Evolutionary conservation across 768 basidiomycete species (phyloP).

Genomic region (Lactifluus volemus): DNA sequence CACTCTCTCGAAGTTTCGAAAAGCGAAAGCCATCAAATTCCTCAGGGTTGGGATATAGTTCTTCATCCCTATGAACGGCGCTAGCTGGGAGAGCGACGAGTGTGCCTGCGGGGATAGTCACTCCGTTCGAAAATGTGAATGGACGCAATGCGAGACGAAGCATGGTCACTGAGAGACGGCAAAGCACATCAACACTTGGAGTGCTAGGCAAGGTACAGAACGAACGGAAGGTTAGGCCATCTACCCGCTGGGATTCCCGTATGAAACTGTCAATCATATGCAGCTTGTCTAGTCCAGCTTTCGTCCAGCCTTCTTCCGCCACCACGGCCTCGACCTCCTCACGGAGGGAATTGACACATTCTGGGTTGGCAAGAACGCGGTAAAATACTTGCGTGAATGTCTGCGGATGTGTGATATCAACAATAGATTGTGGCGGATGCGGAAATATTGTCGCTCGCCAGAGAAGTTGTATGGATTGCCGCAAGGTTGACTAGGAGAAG

Average conservation of each 20-base stretch:
- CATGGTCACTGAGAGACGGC: constrained; percentile 20
- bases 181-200: background rate
- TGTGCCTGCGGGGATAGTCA: constrained; percentile 32
- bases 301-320: constrained; percentile 24
- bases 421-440: background rate
- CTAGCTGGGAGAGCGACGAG: constrained; percentile 26
- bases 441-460: constrained; percentile 16
- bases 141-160: constrained; percentile 30
- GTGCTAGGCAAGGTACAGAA: background rate
- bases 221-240: constrained; percentile 17
- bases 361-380: constrained; percentile 24
- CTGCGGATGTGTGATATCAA: constrained; percentile 10
- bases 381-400: constrained; percentile 25
- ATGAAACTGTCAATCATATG: constrained; percentile 29
- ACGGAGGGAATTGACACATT: constrained; percentile 25
- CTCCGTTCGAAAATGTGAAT: constrained; percentile 38
- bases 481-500: constrained; percentile 29
- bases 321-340: constrained; percentile 27
- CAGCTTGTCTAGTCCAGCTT: constrained; percentile 22
- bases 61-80: constrained; percentile 27
- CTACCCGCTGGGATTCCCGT: constrained; percentile 27
- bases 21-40: constrained; percentile 39
- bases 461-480: constrained; percentile 28
- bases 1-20: constrained; percentile 9
- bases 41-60: constrained; percentile 28